Evolutionary conservation across 306 rosid genomes (phyloP), one percentile per base, ranked within the genome.

Genomic region (Malus asiatica): DNA sequence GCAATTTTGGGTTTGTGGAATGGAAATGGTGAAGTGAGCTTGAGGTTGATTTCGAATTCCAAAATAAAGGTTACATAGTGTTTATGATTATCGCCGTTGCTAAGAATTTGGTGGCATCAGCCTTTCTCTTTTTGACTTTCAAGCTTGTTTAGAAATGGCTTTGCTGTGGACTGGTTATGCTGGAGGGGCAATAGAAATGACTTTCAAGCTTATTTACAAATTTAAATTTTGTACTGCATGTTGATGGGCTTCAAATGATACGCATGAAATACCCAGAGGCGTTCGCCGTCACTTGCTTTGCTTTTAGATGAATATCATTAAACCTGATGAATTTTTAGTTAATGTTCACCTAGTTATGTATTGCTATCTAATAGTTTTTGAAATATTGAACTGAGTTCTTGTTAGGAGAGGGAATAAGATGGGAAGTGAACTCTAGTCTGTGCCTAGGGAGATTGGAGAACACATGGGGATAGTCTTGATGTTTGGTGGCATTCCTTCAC

Each of bases 101-200:
- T 30, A 58, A 23, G 57, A 68, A 70, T 68, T 70, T 66, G 27
- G 52, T 63, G 62, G 68, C 71, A 66, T 62, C 33, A 4, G 80
- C 68, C n/a, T 71, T 71, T 23, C 66, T 30, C 19, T 4, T 67
- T 46, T 57, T 25, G 59, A 40, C 25, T 67, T 76, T 22, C 33
- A 9, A 22, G 76, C 55, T 48, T 48, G 16, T 15, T 48, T 48
- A 48, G 55, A 48, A 15, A 16, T 48, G 7, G 3, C 55, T 48
- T 48, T 48, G 55, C 3, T 5, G 55, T 15, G 55, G 55, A 48
- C 55, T 48, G 20, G 55, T 48, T 48, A 48, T 48, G 6, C 20
- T 20, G 46, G 16, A 38, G 77, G 66, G 71, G 76, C 23, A 15
- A 40, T 65, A 45, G 66, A 71, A 61, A 79, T 35, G 40, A 7